phyloP scores from a whole-genome alignment of 495 filamentous ascomycete species.

The Barbatosphaeria neglecta region DNA sequence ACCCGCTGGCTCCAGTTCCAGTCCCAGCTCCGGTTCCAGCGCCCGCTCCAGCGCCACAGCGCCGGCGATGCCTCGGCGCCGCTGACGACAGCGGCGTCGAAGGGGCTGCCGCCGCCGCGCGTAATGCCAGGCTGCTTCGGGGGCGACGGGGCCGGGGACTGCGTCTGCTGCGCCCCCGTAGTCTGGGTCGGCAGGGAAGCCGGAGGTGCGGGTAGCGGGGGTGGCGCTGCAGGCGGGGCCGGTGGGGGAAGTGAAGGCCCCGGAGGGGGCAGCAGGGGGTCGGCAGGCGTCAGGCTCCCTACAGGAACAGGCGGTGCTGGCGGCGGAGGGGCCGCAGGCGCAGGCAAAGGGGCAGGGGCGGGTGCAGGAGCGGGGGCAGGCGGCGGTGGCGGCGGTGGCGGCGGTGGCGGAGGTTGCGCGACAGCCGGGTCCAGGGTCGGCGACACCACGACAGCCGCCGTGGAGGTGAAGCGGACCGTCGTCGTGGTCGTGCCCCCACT shows the following conservation, averaged over 20 bases:
- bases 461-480: slow-evolving; percentile 4
- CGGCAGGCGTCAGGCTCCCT: background rate
- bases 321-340: background rate
- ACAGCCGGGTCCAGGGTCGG: background rate
- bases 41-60: too few relatives aligned
- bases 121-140: background rate
- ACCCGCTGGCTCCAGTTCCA: background rate
- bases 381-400: slow-evolving; percentile 1
- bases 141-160: background rate
- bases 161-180: background rate
- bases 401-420: slow-evolving; percentile 2
- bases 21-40: too few relatives aligned
- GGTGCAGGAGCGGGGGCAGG: background rate
- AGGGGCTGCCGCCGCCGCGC: slow-evolving; percentile 16
- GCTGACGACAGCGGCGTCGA: slow-evolving; percentile 7
- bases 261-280: background rate
- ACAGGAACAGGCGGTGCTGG: background rate
- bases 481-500: slow-evolving; percentile 4
- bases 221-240: background rate
- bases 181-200: background rate
- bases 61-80: background rate
- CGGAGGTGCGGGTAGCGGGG: slow-evolving; percentile 1
- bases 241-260: background rate
- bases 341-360: background rate
- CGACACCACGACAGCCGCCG: slow-evolving; percentile 1